phyloP scores from a whole-genome alignment of 2,329 filamentous ascomycete genomes.

The Lasiodiplodia citricola region DNA sequence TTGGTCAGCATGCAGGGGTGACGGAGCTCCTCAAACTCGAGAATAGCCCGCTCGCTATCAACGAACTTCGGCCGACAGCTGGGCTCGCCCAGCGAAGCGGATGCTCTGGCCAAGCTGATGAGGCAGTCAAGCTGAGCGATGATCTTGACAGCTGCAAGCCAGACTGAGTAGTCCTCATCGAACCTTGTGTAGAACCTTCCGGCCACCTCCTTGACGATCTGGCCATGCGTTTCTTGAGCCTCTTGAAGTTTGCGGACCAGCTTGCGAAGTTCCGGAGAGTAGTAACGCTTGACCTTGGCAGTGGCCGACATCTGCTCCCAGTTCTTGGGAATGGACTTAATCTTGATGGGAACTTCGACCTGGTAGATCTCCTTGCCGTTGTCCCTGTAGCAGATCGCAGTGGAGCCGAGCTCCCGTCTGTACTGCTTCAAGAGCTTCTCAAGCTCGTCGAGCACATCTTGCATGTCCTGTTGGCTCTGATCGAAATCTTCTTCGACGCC shows the following conservation, averaged over 20 bases:
- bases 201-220: constrained; percentile 87
- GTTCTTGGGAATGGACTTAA: constrained; percentile 78
- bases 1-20: constrained; percentile 93
- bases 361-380: constrained; percentile 98
- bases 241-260: constrained; percentile 90
- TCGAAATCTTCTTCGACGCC: constrained; percentile 95
- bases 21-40: constrained; percentile 91
- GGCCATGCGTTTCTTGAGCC: constrained; percentile 89
- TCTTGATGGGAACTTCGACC: constrained; percentile 82
- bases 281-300: constrained; percentile 87
- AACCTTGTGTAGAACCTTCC: constrained; percentile 85
- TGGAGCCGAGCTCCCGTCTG: constrained; percentile 75
- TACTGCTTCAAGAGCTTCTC: constrained; percentile 72
- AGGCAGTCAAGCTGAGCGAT: constrained; percentile 93
- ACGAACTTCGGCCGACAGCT: constrained; percentile 90
- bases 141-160: constrained; percentile 89
- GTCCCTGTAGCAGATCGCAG: constrained; percentile 64
- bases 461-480: constrained; percentile 75
- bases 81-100: constrained; percentile 79
- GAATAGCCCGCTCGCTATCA: constrained; percentile 79
- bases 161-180: constrained; percentile 81
- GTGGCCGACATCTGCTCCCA: constrained; percentile 99
- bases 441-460: constrained; percentile 75
- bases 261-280: constrained; percentile 80
- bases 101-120: constrained; percentile 89